Evolutionary conservation across 371 early-diverging fungal genomes (phyloP).

Genomic region (Saksenaea oblongispora): DNA sequence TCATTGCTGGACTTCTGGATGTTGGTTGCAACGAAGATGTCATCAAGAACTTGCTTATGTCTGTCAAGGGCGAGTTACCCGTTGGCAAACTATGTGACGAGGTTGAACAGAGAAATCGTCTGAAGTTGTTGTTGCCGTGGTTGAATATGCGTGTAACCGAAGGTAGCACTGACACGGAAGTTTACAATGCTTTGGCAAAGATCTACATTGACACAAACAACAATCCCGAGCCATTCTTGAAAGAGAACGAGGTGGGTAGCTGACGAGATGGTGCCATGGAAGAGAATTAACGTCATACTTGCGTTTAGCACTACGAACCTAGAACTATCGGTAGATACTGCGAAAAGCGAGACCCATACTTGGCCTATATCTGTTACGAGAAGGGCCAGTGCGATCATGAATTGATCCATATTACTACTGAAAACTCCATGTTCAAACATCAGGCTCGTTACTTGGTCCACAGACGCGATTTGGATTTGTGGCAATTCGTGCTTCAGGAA

Average conservation of each 20-base stretch:
- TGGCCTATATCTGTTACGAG: slow-evolving; percentile 94
- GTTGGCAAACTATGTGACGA: slow-evolving; percentile 88
- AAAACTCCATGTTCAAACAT: slow-evolving; percentile 98
- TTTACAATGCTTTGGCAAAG: slow-evolving; percentile 97
- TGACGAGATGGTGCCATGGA: background rate
- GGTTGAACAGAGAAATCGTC: slow-evolving; percentile 92
- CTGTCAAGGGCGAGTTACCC: slow-evolving; percentile 80
- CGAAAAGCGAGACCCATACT: slow-evolving; percentile 96
- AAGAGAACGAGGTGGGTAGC: slow-evolving; percentile 73
- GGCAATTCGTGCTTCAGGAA: slow-evolving; percentile 81
- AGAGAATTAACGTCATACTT: background rate
- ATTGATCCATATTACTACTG: slow-evolving; percentile 90
- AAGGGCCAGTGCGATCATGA: slow-evolving; percentile 94
- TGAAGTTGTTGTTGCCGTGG: slow-evolving; percentile 93
- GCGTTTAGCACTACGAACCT: slow-evolving; percentile 77
- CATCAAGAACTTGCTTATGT: slow-evolving; percentile 86
- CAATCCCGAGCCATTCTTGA: slow-evolving; percentile 94
- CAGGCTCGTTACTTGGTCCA: slow-evolving; percentile 95
- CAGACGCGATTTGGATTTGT: slow-evolving; percentile 83
- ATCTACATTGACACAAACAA: slow-evolving; percentile 98
- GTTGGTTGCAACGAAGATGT: slow-evolving; percentile 95
- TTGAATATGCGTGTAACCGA: slow-evolving; percentile 86
- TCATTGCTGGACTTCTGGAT: slow-evolving; percentile 95
- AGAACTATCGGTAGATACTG: slow-evolving; percentile 94
- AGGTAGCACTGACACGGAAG: slow-evolving; percentile 82